Conservation (phyloP, 2,329 filamentous ascomycete species). For the Diaporthe sp. region DNA sequence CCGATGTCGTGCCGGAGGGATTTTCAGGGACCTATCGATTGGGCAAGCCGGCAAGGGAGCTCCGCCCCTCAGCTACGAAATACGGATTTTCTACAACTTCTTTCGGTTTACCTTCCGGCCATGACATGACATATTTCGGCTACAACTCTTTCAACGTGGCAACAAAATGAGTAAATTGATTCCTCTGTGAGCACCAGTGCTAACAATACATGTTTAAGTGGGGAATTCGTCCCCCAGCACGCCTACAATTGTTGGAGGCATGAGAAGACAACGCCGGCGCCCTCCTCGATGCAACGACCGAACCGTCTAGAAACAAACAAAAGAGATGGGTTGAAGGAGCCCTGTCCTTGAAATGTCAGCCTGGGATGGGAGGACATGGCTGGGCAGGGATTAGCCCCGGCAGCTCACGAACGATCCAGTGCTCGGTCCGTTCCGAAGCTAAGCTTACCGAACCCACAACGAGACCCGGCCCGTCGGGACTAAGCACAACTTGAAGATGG, state of each 20-base stretch:
- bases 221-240: neutral
- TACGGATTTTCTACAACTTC: neutral
- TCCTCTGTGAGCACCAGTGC: neutral
- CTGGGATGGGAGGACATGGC: neutral
- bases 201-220: neutral
- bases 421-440: conserved; percentile 15
- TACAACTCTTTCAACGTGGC: neutral
- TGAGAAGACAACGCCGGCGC: neutral
- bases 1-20: conserved; percentile 29
- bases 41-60: neutral
- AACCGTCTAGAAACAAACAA: neutral
- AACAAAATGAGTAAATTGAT: neutral
- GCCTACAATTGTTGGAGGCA: neutral
- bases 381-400: neutral
- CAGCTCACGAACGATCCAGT: neutral
- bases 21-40: neutral
- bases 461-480: neutral
- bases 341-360: neutral
- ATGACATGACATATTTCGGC: neutral
- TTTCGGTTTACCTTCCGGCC: neutral
- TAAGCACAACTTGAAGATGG: neutral
- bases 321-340: neutral
- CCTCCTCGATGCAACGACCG: neutral
- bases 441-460: neutral
- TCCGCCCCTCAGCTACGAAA: neutral